Evolutionary conservation across 306 rosid genomes (phyloP), one percentile per base, ranked within the genome.

Genomic region (Rosa lucieae): DNA sequence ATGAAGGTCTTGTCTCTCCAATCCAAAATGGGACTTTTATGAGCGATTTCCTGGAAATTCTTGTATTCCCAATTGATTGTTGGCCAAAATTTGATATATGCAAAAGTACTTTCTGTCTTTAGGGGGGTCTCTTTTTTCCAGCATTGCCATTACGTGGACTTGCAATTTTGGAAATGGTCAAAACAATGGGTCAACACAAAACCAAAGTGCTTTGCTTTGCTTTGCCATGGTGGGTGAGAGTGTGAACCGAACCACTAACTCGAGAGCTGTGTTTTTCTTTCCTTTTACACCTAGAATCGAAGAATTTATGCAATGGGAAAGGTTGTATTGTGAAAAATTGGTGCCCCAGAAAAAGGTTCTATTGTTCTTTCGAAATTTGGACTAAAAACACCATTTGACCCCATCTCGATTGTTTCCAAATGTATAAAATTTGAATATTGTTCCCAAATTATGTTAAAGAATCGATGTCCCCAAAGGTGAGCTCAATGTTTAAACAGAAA

Each of bases 11-110:
- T 6, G 23, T 35, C 46, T 66, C 44, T 66, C 49, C 29, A 39
- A 67, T 39, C 71, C 71, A 67, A 67, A 67, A 39, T n/a, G 70
- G 13, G 48, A 18, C 67, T 5, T 43, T 46, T 23, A 39, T 21
- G 35, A 6, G 70, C 21, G 70, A 59, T 61, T 75, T 75, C 78
- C 70, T 26, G 70, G 78, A 75, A 59, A 75, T 74, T 42, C 20
- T 59, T 74, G 17, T n/a, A 23, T 69, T 44, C 47, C 59, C 52
- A n/a, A 73, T 15, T 52, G 42, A 48, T 72, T 9, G 76, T 44
- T 72, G 20, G 37, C 49, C 49, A 32, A 18, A 51, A 1, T 8
- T 37, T 18, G 76, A 14, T 49, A 1, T 13, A 26, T 32, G 37
- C 39, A 26, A 32, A 9, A n/a, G 39, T 21, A 26, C 55, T 69